These are phyloP conservation scores for Gaeumannomyces sp. DNA, from an alignment of 2,329 filamentous ascomycete genomes.

Conservation along the genomic window DNA sequence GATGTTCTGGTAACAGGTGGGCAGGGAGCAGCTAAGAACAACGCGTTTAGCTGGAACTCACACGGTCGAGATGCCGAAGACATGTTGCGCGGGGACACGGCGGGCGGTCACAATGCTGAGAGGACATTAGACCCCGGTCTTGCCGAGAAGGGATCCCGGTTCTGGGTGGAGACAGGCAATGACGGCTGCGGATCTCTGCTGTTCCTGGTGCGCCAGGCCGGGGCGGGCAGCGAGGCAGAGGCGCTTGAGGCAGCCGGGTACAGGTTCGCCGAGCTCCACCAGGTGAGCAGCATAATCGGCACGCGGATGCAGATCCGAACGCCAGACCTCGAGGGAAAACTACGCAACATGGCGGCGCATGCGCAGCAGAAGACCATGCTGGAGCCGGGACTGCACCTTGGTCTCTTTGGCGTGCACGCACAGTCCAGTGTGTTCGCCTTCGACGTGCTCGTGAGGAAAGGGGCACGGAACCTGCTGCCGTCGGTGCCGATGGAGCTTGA, in stretches of 20 bases:
- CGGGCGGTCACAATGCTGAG: not conserved
- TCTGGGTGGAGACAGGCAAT: slow-evolving; percentile 14
- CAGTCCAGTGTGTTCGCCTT: slow-evolving; percentile 49
- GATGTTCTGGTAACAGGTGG: slow-evolving; percentile 63
- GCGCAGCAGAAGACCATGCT: slow-evolving; percentile 39
- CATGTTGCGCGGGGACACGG: not conserved
- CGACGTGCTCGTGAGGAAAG: slow-evolving; percentile 54
- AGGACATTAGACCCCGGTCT: slow-evolving; percentile 23
- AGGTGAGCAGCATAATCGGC: slow-evolving; percentile 63
- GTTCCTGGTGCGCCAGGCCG: slow-evolving; percentile 65
- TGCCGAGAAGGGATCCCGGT: slow-evolving; percentile 33
- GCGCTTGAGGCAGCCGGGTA: slow-evolving; percentile 66
- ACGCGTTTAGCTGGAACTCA: not conserved
- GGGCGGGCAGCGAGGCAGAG: slow-evolving; percentile 50
- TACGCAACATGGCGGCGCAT: slow-evolving; percentile 60
- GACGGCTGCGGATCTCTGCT: slow-evolving; percentile 72
- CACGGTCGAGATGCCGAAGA: too few species aligned
- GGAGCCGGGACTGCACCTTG: slow-evolving; percentile 48
- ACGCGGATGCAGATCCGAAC: slow-evolving; percentile 68
- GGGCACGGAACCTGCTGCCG: slow-evolving; percentile 54
- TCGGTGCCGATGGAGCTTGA: slow-evolving; percentile 50
- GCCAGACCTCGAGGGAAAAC: slow-evolving; percentile 51
- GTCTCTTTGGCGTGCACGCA: slow-evolving; percentile 51
- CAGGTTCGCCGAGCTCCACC: slow-evolving; percentile 65
- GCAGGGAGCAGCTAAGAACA: not conserved